Evolutionary conservation across 2,329 filamentous ascomycete genomes (phyloP).

Genomic region (Scedosporium boydii): DNA sequence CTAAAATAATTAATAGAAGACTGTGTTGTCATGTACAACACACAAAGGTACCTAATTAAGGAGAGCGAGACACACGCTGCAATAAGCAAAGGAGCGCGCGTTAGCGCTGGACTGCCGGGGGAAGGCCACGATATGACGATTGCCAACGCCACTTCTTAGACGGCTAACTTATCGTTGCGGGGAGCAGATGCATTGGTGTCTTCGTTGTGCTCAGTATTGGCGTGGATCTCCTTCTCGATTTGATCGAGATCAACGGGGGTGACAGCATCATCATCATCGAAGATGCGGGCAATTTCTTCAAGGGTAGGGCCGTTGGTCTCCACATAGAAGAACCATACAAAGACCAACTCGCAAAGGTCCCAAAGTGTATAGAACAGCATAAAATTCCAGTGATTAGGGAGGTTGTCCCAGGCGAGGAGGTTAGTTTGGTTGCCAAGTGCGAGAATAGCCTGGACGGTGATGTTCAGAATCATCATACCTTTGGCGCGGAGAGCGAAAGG

Average conservation of each 20-base stretch:
- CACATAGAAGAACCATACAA: slow-evolving; percentile 58
- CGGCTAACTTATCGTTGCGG: slow-evolving; percentile 13
- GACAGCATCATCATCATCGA: slow-evolving; percentile 54
- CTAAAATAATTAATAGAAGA: too few relatives aligned
- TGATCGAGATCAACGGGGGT: slow-evolving; percentile 44
- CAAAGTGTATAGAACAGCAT: slow-evolving; percentile 58
- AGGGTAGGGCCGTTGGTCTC: slow-evolving; percentile 64
- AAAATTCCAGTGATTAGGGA: slow-evolving; percentile 54
- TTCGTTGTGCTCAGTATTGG: slow-evolving; percentile 22
- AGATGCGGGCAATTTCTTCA: slow-evolving; percentile 61
- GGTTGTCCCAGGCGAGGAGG: slow-evolving; percentile 50
- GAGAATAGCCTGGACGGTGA: slow-evolving; percentile 51
- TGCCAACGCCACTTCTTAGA: slow-evolving; percentile 4
- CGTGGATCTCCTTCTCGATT: slow-evolving; percentile 42
- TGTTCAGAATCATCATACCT: slow-evolving; percentile 56
- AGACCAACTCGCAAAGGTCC: slow-evolving; percentile 49
- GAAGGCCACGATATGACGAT: too few relatives aligned
- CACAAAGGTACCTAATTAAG: too few relatives aligned
- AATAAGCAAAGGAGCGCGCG: too few relatives aligned
- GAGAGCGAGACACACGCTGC: too few relatives aligned
- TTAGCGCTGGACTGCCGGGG: too few relatives aligned
- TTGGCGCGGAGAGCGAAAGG: slow-evolving; percentile 49
- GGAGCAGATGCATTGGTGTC: slow-evolving; percentile 17
- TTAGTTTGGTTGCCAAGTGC: slow-evolving; percentile 55
- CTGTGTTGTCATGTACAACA: too few relatives aligned